These are phyloP conservation scores for Closterium sp. DNA, from an alignment of 139 green algal species.

Conservation along the genomic window DNA sequence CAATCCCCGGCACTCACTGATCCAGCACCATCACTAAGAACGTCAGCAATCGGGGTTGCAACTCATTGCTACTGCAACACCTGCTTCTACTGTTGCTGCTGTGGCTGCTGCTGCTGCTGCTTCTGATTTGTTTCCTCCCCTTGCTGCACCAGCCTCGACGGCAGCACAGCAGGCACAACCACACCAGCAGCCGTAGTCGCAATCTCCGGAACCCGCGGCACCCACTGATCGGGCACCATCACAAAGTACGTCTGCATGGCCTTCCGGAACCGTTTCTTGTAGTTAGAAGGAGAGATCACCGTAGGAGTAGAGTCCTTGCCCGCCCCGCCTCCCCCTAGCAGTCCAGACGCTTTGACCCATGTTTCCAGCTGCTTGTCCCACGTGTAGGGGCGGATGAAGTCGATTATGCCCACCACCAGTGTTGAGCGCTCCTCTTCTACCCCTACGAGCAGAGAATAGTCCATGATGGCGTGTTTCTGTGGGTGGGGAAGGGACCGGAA, in stretches of 20 bases:
- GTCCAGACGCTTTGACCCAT: slow-evolving; percentile 90
- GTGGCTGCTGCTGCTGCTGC: not conserved
- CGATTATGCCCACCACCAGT: too few relatives aligned
- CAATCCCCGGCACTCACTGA: slow-evolving; percentile 20
- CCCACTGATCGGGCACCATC: slow-evolving; percentile 42
- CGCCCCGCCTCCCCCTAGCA: slow-evolving; percentile 71
- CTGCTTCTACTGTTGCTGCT: not conserved
- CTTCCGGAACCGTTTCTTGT: slow-evolving; percentile 80
- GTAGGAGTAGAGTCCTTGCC: slow-evolving; percentile 79
- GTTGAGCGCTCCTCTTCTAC: slow-evolving; percentile 60
- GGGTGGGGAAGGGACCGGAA: not conserved
- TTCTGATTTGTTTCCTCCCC: not conserved
- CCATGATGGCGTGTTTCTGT: slow-evolving; percentile 79
- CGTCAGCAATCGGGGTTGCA: too few relatives aligned
- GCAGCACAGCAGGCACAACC: not conserved
- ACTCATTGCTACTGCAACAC: not conserved
- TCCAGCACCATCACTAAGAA: slow-evolving; percentile 45
- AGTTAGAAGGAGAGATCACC: slow-evolving; percentile 91
- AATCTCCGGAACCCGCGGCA: slow-evolving; percentile 1
- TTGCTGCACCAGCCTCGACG: not conserved
- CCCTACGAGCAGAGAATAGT: slow-evolving; percentile 93
- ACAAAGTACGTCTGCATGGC: slow-evolving; percentile 57
- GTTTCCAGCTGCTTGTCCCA: slow-evolving; percentile 97
- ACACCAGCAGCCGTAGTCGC: not conserved
- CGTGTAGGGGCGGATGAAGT: slow-evolving; percentile 92